Evolutionary conservation across 2,329 filamentous ascomycete species (phyloP).

Genomic region (Xenoacremonium recifei): DNA sequence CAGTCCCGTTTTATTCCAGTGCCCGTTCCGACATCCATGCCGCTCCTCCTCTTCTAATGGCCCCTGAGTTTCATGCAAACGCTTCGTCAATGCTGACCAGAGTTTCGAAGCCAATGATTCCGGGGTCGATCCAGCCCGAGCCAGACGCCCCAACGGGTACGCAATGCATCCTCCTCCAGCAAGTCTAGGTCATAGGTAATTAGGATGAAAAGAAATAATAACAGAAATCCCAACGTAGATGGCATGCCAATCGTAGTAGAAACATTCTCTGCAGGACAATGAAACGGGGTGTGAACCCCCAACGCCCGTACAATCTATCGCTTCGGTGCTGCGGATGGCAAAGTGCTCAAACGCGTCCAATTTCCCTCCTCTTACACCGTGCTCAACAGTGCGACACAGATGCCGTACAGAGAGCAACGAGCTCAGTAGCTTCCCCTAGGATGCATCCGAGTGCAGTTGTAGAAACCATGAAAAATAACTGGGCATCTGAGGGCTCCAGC

Average conservation of each 20-base stretch:
- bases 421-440: constrained; percentile 22
- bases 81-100: neutral
- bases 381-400: constrained; percentile 23
- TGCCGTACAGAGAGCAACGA: constrained; percentile 13
- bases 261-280: constrained; percentile 30
- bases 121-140: neutral
- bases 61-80: neutral
- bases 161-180: neutral
- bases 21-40: constrained; percentile 1
- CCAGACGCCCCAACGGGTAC: neutral
- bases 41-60: constrained; percentile 1
- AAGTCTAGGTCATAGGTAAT: constrained; percentile 2
- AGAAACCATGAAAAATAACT: constrained; percentile 11
- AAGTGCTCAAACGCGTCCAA: constrained; percentile 14
- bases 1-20: constrained; percentile 1
- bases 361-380: constrained; percentile 24
- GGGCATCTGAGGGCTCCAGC: neutral
- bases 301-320: constrained; percentile 38
- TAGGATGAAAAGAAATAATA: constrained; percentile 6
- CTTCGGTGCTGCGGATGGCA: constrained; percentile 25
- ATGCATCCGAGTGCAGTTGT: constrained; percentile 15
- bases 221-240: constrained; percentile 15
- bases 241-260: constrained; percentile 29
- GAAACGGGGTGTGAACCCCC: constrained; percentile 35
- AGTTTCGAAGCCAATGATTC: neutral